These are phyloP conservation scores for Geranium incanum DNA, from an alignment of 441 rosid genomes.

Conservation along the genomic window DNA sequence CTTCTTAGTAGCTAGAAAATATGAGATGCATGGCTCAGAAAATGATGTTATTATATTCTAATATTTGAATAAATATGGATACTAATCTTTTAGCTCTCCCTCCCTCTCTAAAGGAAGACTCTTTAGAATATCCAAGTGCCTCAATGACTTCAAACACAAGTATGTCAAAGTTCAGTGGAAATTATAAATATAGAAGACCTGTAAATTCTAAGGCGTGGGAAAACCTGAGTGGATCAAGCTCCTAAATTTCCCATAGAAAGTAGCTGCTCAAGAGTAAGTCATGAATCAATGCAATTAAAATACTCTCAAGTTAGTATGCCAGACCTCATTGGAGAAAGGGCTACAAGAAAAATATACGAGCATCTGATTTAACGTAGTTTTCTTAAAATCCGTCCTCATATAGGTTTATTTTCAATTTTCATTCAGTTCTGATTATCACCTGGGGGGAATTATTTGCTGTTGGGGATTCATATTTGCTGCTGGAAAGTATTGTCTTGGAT, in stretches of 20 bases:
- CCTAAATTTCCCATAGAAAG: background rate
- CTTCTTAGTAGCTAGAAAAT: background rate
- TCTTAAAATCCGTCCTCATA: background rate
- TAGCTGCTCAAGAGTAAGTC: conserved; percentile 1
- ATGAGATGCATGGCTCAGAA: background rate
- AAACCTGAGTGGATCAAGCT: background rate
- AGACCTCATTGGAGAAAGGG: background rate
- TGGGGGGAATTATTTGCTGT: background rate
- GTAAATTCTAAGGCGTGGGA: background rate
- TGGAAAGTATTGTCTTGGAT: background rate
- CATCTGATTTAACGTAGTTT: background rate
- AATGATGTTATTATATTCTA: background rate
- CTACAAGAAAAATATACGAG: background rate
- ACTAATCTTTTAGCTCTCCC: background rate
- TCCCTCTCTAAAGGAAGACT: background rate
- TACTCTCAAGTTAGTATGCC: background rate
- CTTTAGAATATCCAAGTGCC: background rate
- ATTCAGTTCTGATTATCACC: background rate
- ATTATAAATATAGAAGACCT: background rate
- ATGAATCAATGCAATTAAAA: background rate
- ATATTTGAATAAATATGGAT: background rate
- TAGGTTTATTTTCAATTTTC: background rate
- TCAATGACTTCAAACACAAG: background rate
- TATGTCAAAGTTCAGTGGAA: background rate
- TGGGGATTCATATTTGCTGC: background rate